Evolutionary conservation across 306 rosid species (phyloP), one percentile per base, ranked within the genome.

Genomic region (Vigna angularis): DNA sequence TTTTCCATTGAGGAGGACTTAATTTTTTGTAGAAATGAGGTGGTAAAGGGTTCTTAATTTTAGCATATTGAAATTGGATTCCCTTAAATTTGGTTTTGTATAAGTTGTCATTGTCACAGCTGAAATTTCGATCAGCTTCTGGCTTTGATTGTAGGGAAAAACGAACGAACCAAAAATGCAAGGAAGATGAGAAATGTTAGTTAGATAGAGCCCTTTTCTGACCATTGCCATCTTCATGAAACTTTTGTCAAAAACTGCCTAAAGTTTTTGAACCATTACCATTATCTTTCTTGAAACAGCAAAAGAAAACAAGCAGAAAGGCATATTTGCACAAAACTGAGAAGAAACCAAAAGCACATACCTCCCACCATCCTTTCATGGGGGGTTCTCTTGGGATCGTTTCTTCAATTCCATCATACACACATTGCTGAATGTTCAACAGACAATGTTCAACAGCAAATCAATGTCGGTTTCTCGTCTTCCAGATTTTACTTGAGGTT

Each of bases 221-320:
- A 44, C 16, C 82, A 49, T 58, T 78, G 52, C 74, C 84, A 73
- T 82, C 81, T 78, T 70, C 80, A 59, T 70, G 72, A 84, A 69
- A 42, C 70, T 51, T 87, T 87, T 83, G 87, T 86, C 90, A 82
- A 77, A 86, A 86, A 76, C 89, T 84, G 48, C 18, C 63, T 11
- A 3, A 4, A 78, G 83, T 83, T 87, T 85, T 83, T 84, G 74
- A 78, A 76, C 82, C 74, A 68, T 78, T 50, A 68, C 84, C 62
- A n/a, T 70, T 59, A 82, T 82, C 79, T 53, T 58, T 76, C 81
- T 68, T 49, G 86, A 42, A 47, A 66, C 45, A 20, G 52, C 67
- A 66, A 57, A 70, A 70, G 44, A 82, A 20, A 20, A 20, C 22
- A 20, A 63, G 14, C 36, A 68, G 30, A 22, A 66, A 52, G 14